phyloP scores from a whole-genome alignment of 2,329 filamentous ascomycete species.

The Exophiala sideris region DNA sequence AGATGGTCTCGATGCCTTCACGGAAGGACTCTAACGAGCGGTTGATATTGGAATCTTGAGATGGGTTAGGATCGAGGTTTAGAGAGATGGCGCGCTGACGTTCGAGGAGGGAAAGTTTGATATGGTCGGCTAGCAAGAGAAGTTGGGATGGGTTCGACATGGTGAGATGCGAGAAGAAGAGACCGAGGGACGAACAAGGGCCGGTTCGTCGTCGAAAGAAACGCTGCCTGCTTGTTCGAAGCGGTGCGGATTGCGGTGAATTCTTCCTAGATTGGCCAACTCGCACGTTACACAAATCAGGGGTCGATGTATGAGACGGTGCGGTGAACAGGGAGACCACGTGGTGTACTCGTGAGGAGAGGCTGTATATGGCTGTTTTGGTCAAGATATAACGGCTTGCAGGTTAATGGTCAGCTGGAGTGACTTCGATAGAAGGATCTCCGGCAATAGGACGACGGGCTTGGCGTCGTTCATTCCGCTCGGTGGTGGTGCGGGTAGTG shows the following conservation, averaged over 20 bases:
- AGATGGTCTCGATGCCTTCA: slow-evolving; percentile 70
- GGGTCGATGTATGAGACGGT: too few species aligned
- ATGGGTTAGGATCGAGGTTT: slow-evolving; percentile 66
- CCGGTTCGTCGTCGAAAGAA: neutral
- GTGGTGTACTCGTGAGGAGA: too few species aligned
- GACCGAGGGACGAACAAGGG: neutral
- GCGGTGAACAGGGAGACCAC: too few species aligned
- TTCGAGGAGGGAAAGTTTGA: slow-evolving; percentile 93
- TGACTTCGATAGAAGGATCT: too few species aligned
- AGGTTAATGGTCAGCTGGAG: too few species aligned
- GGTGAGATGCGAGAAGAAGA: slow-evolving; percentile 25
- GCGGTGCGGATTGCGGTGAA: neutral
- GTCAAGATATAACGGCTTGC: too few species aligned
- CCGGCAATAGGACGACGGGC: too few species aligned
- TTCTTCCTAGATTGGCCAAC: too few species aligned
- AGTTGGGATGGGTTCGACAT: slow-evolving; percentile 67
- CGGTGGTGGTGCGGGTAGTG: too few species aligned
- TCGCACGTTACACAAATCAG: too few species aligned
- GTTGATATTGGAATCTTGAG: slow-evolving; percentile 84
- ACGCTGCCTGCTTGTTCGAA: neutral
- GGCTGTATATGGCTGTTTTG: too few species aligned
- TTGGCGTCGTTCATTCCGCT: too few species aligned
- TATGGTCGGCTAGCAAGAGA: slow-evolving; percentile 89
- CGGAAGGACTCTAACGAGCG: slow-evolving; percentile 82
- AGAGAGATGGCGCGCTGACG: slow-evolving; percentile 80